These are phyloP conservation scores for Lichtheimia corymbifera DNA, from an alignment of 371 early-diverging fungal species.

Conservation along the genomic window DNA sequence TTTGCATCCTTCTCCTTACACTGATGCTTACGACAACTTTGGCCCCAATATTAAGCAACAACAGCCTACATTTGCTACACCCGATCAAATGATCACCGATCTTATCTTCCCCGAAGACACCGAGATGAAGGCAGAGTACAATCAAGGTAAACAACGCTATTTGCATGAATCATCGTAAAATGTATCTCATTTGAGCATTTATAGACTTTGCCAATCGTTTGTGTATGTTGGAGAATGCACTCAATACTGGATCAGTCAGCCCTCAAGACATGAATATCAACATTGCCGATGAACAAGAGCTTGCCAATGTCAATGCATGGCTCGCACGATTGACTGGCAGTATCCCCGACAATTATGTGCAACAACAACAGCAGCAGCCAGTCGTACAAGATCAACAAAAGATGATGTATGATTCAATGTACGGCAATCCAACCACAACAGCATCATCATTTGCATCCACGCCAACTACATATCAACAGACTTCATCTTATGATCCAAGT, in stretches of 20 bases:
- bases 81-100: slow-evolving; percentile 17
- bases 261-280: slow-evolving; percentile 29
- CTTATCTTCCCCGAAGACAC: slow-evolving; percentile 21
- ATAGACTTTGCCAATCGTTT: slow-evolving; percentile 42
- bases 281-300: slow-evolving; percentile 32
- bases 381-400: slow-evolving; percentile 1
- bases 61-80: slow-evolving; percentile 3
- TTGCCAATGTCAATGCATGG: slow-evolving; percentile 46
- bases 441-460: slow-evolving; percentile 1
- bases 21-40: slow-evolving; percentile 30
- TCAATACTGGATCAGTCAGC: slow-evolving; percentile 19
- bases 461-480: background rate
- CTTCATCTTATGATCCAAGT: no score
- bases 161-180: background rate
- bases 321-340: slow-evolving; percentile 20
- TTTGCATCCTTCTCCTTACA: slow-evolving; percentile 24
- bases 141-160: slow-evolving; percentile 14
- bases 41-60: slow-evolving; percentile 16
- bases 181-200: background rate
- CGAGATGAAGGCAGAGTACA: slow-evolving; percentile 19
- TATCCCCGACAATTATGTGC: slow-evolving; percentile 15
- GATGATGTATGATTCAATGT: background rate
- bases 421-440: background rate
- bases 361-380: slow-evolving; percentile 1
- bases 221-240: slow-evolving; percentile 20